Percentiles rank a stretch among this genome's conserved stretches.
Evolutionary conservation across 305 asterid species (phyloP).

Genomic region (Fraxinus latifolia): DNA sequence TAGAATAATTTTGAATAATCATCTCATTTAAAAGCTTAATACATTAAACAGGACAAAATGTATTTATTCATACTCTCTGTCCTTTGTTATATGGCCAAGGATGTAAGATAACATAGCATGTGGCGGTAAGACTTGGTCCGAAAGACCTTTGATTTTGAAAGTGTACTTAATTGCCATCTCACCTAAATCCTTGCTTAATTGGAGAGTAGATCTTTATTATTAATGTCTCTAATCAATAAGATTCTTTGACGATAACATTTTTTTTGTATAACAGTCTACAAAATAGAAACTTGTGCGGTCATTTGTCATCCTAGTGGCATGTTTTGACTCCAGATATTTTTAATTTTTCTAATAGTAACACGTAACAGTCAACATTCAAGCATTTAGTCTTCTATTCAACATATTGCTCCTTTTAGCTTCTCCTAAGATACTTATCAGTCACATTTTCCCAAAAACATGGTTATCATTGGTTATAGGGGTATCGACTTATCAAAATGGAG

Average conservation of each 20-base stretch:
- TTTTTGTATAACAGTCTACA: not conserved
- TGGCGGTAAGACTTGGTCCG: not conserved
- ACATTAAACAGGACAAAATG: not conserved
- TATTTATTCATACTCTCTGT: not conserved
- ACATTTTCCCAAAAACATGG: not conserved
- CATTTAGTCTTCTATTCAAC: not conserved
- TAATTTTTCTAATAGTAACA: not conserved
- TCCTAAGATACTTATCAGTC: not conserved
- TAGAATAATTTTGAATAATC: not conserved
- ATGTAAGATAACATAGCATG: not conserved
- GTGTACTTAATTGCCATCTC: not conserved
- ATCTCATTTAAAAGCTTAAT: not conserved
- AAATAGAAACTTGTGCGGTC: not conserved
- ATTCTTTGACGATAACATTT: not conserved
- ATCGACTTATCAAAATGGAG: slow-evolving; percentile 83
- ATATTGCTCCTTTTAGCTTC: slow-evolving; percentile 4
- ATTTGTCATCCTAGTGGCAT: not conserved
- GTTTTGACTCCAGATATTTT: not conserved
- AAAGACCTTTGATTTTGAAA: not conserved
- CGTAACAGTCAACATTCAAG: not conserved
- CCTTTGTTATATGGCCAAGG: not conserved
- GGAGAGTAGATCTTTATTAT: not conserved
- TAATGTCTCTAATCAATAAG: not conserved
- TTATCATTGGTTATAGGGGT: slow-evolving; percentile 49
- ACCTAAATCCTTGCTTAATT: not conserved